These are phyloP conservation scores for Dendrocalamus sinicus DNA, from an alignment of 176 grass and related monocot species.

Conservation along the genomic window DNA sequence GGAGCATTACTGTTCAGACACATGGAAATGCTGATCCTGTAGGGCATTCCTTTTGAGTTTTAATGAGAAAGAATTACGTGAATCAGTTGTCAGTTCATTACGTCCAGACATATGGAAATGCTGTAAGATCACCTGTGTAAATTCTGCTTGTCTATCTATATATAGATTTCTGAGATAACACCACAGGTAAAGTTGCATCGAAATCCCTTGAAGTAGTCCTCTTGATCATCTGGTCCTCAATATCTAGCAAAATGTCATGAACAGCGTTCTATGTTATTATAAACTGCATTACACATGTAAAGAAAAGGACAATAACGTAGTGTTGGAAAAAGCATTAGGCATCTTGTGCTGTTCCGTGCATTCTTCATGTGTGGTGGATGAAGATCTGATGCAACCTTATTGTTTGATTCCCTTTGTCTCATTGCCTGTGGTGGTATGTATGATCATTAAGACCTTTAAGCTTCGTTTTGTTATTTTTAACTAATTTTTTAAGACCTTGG, in stretches of 20 bases:
- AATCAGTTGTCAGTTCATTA: neutral
- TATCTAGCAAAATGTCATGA: neutral
- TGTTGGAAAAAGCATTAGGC: neutral
- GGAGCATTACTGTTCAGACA: too few species aligned
- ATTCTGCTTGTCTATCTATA: neutral
- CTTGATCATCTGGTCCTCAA: neutral
- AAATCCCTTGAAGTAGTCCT: neutral
- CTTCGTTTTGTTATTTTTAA: neutral
- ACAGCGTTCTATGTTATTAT: neutral
- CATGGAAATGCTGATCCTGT: too few species aligned
- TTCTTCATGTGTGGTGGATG: neutral
- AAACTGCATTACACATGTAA: conserved; percentile 18
- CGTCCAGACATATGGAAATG: conserved; percentile 3
- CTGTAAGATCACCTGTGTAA: neutral
- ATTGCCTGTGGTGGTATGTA: conserved; percentile 23
- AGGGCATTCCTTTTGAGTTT: conserved; percentile 7
- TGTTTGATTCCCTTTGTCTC: conserved; percentile 31
- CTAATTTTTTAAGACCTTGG: conserved; percentile 19
- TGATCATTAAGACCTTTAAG: neutral
- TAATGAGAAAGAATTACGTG: neutral
- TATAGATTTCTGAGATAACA: neutral
- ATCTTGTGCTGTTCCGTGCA: conserved; percentile 4
- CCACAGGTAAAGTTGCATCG: neutral
- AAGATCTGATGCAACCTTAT: conserved; percentile 21
- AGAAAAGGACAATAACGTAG: conserved; percentile 3